Conservation (phyloP, 2,329 filamentous ascomycete genomes). For the Xylariomycetidae sp. region DNA sequence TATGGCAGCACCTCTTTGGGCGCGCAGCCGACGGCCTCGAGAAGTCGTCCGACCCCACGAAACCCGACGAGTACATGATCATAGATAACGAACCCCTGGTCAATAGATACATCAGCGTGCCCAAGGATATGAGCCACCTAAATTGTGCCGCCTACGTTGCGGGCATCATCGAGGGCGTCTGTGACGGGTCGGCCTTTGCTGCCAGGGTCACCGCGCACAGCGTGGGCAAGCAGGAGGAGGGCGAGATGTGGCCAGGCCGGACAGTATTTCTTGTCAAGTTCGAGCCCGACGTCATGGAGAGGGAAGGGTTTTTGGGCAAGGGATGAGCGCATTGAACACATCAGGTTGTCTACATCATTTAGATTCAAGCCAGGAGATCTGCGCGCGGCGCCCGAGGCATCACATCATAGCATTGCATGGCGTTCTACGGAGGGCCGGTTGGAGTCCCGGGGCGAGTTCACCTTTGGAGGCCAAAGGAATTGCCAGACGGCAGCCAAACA, state of each 20-base stretch:
- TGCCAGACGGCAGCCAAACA: too few relatives aligned
- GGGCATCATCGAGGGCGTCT: conserved; percentile 91
- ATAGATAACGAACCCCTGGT: conserved; percentile 97
- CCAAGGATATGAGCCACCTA: conserved; percentile 91
- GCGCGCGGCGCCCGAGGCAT: too few relatives aligned
- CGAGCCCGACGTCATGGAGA: conserved; percentile 81
- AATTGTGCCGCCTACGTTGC: conserved; percentile 96
- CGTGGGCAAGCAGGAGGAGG: conserved; percentile 49
- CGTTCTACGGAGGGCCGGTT: conserved; percentile 8
- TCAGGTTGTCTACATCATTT: too few relatives aligned
- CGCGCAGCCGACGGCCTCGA: conserved; percentile 90
- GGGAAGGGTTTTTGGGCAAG: conserved; percentile 77
- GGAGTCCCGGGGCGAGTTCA: background rate
- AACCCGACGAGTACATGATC: conserved; percentile 97
- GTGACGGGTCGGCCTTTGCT: conserved; percentile 86
- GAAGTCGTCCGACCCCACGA: conserved; percentile 74
- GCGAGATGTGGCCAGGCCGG: conserved; percentile 90
- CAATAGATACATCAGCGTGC: conserved; percentile 88
- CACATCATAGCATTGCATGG: conserved; percentile 17
- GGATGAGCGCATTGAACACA: too few relatives aligned
- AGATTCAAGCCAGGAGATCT: too few relatives aligned
- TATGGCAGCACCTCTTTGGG: conserved; percentile 90
- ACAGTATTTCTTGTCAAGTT: conserved; percentile 97
- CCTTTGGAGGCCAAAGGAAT: conserved; percentile 3
- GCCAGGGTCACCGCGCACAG: conserved; percentile 88